Base-by-base conservation (phyloP, 805 yeast species). In the Zygoascus tannicola region DNA sequence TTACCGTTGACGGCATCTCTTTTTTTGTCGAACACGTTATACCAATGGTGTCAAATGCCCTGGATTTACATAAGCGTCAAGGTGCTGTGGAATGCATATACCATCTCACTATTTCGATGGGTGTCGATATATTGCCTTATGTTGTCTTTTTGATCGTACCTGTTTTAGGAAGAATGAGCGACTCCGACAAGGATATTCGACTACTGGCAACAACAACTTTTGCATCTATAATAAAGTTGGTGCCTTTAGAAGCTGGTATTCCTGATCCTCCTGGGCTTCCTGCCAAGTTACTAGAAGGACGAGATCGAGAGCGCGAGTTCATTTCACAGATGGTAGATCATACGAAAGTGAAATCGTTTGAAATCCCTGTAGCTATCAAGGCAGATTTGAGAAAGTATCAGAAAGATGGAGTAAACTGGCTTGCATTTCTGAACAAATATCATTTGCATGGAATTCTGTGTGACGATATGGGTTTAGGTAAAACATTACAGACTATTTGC, bases 391-490 rank as follows among this genome's bases (percentile, higher is more conserved):
- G 99, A 60, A 83, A 85, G 50, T 92, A 92, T 59, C 99, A 92
- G 66, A 97, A 92, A 61, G 97, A 92, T 48, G 99, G 99, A 63
- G 94, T 92, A 32, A 92, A 90, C 60, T 92, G 99, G 99, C 70
- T 92, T 43, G 95, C 95, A 5, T 92, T 92, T 58, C 72, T 92
- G 56, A 92, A 92, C 66, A 85, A 85, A 56, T 92, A 92, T 59
- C 95, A 90, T 62, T 68, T 92, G 43, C 99, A 92, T 66, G 99
- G 99, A 43, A 90, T 92, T 56, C 69, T 92, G 40, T 92, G 98
- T 76, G 99, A 92, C 62, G 99, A 92, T 77, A 92, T 92, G 99
- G 99, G 99, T 4, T 71, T 92, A 23, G 99, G 99, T 42, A 92
- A 92, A 61, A 92, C 99, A 0, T 70, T 92, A 48, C 99, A 92